phyloP scores from a whole-genome alignment of 345 rosid species.

The Brassica rapa region DNA sequence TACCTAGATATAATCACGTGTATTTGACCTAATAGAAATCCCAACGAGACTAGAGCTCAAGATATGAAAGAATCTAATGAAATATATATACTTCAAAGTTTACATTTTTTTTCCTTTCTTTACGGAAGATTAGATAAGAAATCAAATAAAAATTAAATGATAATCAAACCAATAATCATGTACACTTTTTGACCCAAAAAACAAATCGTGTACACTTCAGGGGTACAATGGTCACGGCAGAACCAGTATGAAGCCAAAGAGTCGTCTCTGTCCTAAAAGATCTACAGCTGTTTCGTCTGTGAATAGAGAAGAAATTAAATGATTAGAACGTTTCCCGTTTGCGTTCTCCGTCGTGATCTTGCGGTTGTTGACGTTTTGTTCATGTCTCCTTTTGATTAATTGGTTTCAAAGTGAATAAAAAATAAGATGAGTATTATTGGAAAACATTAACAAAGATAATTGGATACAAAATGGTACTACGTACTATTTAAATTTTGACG shows the following conservation, averaged over 20 bases:
- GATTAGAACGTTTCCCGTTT: conserved; percentile 20
- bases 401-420: no score
- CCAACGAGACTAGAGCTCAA: neutral
- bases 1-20: neutral
- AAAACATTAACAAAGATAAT: conserved; percentile 12
- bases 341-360: conserved; percentile 12
- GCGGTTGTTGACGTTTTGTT: conserved; percentile 20
- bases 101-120: no score
- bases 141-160: no score
- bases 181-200: no score
- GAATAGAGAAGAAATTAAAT: conserved; percentile 27
- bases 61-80: neutral
- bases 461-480: neutral
- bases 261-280: conserved; percentile 25
- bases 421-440: neutral
- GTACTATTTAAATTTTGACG: conserved; percentile 7
- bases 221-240: conserved; percentile 9
- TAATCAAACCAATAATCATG: neutral
- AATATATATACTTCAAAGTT: neutral
- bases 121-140: no score
- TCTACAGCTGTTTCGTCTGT: conserved; percentile 28
- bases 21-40: neutral
- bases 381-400: conserved; percentile 7
- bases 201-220: neutral
- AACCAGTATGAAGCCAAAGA: conserved; percentile 29